Evolutionary conservation across 176 grass and related monocot species (phyloP), one percentile per base, ranked within the genome.

Genomic region (Hordeum marinum): DNA sequence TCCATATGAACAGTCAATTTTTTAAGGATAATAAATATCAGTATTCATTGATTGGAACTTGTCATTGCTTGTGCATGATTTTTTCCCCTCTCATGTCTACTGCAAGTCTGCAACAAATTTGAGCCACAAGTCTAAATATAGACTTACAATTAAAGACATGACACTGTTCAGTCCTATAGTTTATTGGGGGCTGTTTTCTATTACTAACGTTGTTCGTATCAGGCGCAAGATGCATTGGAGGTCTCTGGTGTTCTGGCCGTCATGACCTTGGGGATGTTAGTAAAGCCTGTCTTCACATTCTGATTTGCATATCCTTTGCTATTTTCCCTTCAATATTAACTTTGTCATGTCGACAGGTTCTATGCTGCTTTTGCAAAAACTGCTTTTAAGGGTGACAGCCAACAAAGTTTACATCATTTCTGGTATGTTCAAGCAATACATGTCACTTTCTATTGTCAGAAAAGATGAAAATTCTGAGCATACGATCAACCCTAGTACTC

Each of bases 251-350:
- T 98, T 76, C 77, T 98, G 76, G 89, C 96, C 1, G 96, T 98
- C 70, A 98, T 98, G 96, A 98, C 96, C 75, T 84, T 98, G 87
- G 96, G 96, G 89, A 95, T 98, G 96, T 98, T 85, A 94, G 96
- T 95, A 58, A 43, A 81, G 52, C 63, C 55, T 91, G 8, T 90
- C 41, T 41, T 78, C 36, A 78, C 23, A 79, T 80, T 81, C 39
- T 84, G 21, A 42, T 83, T 24, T 83, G 26, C 20, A 72, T 69
- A 77, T 81, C 23, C 29, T 77, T 62, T 78, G 76, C n/a, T 66
- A 36, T 58, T 29, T 50, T 63, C 69, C 4, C 40, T 88, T 12
- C 36, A 34, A 24, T 81, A 35, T 48, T 87, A 82, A 81, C 63
- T 69, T 76, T 60, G 59, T 87, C 23, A 46, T 29, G 21, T 88